Evolutionary conservation across 2,329 filamentous ascomycete genomes (phyloP).

Genomic region (Fragosphaeria purpurea): DNA sequence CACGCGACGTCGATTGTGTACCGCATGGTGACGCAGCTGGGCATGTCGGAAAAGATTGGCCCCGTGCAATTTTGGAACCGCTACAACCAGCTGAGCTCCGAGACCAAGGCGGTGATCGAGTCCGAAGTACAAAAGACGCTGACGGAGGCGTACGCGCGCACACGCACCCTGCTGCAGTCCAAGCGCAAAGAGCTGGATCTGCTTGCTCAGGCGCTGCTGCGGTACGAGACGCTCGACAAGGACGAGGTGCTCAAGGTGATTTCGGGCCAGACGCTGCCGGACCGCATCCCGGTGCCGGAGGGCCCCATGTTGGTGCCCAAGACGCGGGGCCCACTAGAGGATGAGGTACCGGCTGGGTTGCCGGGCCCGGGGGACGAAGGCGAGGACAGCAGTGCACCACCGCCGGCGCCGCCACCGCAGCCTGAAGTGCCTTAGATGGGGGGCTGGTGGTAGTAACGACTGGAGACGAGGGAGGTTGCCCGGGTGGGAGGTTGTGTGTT

Average conservation of each 20-base stretch:
- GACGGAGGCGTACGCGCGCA: conserved; percentile 69
- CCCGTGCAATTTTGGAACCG: conserved; percentile 80
- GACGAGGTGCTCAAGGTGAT: conserved; percentile 88
- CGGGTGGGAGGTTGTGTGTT: not conserved
- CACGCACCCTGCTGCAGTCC: conserved; percentile 57
- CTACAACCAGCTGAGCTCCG: conserved; percentile 71
- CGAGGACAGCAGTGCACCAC: conserved; percentile 11
- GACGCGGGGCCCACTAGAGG: conserved; percentile 8
- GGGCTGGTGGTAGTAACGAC: no score
- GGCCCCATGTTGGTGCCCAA: conserved; percentile 58
- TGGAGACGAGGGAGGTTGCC: not conserved
- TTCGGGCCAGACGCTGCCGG: conserved; percentile 68
- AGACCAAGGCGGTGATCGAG: conserved; percentile 82
- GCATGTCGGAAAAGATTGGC: conserved; percentile 80
- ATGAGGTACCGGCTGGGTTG: conserved; percentile 6
- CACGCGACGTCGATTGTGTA: conserved; percentile 74
- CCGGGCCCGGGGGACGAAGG: conserved; percentile 1
- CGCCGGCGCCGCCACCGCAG: conserved; percentile 10
- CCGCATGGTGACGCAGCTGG: conserved; percentile 76
- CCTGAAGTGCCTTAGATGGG: conserved; percentile 5
- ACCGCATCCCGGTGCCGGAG: conserved; percentile 51
- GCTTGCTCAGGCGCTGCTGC: conserved; percentile 77
- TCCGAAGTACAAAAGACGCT: conserved; percentile 76
- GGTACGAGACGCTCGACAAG: conserved; percentile 87
- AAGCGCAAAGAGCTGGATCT: conserved; percentile 79